Percentiles rank a stretch among this genome's conserved stretches.
Conservation (phyloP, 139 green algal species). For the Diplosphaera chodatii region DNA sequence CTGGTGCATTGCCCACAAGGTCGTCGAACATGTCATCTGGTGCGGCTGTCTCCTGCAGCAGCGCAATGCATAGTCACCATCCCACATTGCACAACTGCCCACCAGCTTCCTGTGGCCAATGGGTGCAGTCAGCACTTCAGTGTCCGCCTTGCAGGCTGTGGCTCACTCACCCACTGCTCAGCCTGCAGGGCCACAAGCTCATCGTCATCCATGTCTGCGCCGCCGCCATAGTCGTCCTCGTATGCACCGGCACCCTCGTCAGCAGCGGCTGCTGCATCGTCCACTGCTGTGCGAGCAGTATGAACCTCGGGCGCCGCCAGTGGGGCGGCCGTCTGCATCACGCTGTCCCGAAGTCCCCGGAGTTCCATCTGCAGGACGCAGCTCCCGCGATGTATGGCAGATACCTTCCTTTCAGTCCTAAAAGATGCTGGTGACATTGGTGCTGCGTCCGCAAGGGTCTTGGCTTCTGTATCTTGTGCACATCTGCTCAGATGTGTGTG, state of each 20-base stretch:
- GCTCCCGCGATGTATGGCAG: no score
- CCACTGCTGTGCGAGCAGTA: neutral
- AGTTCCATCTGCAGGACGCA: conserved; percentile 15
- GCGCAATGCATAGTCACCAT: no score
- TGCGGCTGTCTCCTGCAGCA: neutral
- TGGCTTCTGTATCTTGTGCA: neutral
- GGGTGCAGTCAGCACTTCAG: no score
- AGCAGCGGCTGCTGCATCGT: neutral
- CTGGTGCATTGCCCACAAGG: no score
- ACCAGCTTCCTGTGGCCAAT: no score
- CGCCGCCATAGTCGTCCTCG: no score
- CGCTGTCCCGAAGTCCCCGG: conserved; percentile 10
- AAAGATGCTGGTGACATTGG: no score
- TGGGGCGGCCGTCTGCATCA: conserved; percentile 6
- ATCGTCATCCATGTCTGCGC: conserved; percentile 11
- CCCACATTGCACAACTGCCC: no score
- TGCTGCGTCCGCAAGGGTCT: no score
- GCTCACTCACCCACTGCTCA: neutral
- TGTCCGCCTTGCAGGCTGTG: no score
- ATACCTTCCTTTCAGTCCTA: no score
- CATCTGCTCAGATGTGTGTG: neutral
- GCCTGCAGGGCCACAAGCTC: conserved; percentile 18
- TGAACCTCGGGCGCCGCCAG: neutral
- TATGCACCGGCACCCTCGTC: neutral
- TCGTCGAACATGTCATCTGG: neutral